A percentile compares a stretch with the other conserved stretches of the same genome.
Conservation (phyloP, 2,329 filamentous ascomycete species). For the Colletotrichum abscissum region DNA sequence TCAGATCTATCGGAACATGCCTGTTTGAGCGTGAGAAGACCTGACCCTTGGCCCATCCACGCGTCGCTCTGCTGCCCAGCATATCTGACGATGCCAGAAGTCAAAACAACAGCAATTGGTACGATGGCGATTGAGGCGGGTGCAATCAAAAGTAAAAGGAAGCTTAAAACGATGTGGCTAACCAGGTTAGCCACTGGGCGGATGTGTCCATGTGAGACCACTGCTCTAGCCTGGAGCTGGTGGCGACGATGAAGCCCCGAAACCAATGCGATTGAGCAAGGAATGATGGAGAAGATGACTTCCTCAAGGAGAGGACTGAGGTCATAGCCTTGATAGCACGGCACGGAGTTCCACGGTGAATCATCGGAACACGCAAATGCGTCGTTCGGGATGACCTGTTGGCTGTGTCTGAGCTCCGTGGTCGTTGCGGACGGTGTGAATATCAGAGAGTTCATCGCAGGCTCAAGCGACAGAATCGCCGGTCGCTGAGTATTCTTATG, state of each 20-base stretch:
- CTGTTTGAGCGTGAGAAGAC: background rate
- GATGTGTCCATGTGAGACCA: background rate
- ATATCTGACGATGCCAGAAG: background rate
- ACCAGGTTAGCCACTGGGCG: background rate
- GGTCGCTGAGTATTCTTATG: background rate
- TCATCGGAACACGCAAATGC: background rate
- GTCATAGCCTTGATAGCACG: background rate
- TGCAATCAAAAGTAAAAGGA: background rate
- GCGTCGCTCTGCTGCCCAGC: no score
- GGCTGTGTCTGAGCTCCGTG: background rate
- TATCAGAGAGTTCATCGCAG: background rate
- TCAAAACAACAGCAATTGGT: background rate
- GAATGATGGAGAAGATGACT: background rate
- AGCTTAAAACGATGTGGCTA: background rate
- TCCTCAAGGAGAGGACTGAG: background rate
- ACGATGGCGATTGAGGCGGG: background rate
- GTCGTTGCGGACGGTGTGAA: background rate
- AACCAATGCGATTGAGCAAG: background rate
- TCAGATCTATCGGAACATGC: background rate
- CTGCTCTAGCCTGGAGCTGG: background rate
- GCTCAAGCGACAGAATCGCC: background rate
- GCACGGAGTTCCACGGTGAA: background rate
- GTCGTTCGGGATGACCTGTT: background rate
- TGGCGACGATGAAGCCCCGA: background rate
- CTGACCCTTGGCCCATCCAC: background rate